phyloP scores from a whole-genome alignment of 164 flowering plant genomes.

The Stephania japonica region DNA sequence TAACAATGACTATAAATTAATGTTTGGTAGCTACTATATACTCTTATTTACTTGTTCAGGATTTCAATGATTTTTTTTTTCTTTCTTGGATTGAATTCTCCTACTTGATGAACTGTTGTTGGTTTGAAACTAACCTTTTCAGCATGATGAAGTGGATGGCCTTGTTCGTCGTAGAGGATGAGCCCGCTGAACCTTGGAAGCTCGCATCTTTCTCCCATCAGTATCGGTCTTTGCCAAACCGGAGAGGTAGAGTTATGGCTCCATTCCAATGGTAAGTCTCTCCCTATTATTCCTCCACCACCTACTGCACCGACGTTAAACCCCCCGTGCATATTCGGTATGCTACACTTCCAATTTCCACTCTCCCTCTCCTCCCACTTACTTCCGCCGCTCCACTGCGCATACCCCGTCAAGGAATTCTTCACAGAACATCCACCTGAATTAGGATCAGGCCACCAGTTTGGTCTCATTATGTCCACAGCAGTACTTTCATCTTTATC shows the following conservation, averaged over 20 bases:
- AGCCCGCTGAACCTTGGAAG: constrained; percentile 83
- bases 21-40: too few relatives aligned
- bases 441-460: background rate
- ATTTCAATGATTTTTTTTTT: too few relatives aligned
- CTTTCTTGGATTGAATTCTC: too few relatives aligned
- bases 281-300: constrained; percentile 10
- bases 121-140: constrained; percentile 8
- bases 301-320: constrained; percentile 5
- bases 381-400: constrained; percentile 50
- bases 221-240: constrained; percentile 86
- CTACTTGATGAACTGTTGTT: too few relatives aligned
- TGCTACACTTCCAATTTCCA: constrained; percentile 20
- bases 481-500: constrained; percentile 1
- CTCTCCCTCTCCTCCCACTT: constrained; percentile 27
- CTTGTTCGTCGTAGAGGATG: constrained; percentile 42
- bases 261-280: constrained; percentile 10
- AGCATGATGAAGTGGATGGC: constrained; percentile 32
- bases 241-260: constrained; percentile 42
- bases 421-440: constrained; percentile 30
- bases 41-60: too few relatives aligned
- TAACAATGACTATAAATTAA: too few relatives aligned
- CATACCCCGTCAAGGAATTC: constrained; percentile 36
- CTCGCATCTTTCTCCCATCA: constrained; percentile 70
- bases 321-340: constrained; percentile 24
- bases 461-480: background rate